Base-by-base conservation (phyloP, 2,329 filamentous ascomycete species). In the Alternaria hordeiaustralica region DNA sequence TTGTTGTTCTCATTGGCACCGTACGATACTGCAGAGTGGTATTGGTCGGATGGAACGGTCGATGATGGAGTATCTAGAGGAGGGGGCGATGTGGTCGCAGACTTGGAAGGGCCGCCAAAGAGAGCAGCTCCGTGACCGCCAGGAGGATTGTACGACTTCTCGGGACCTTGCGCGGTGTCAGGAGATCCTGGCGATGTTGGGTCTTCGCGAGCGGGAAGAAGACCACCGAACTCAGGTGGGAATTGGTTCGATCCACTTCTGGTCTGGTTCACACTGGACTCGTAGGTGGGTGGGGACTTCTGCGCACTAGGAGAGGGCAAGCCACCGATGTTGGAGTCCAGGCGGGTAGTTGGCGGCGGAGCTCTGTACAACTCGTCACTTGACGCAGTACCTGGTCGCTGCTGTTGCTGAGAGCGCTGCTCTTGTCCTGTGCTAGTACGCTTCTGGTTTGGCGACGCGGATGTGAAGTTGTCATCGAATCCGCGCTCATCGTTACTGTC, bases 391-490 rank as follows among this genome's bases (percentile, higher is more conserved):
- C 66, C 70, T 11, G 76, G 75, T 26, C 72, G 68, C 43, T 73
- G 69, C 53, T 75, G 67, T 53, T 73, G 73, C 53, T 70, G 66
- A 11, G 71, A 63, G 23, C 72, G 69, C 50, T 76, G 70, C 20
- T 69, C 69, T 46, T 77, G 70, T 15, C 71, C 69, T 41, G 61
- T 55, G 54, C 72, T 76, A 33, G 67, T 67, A 21, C 74, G 73
- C 56, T 78, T 75, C 49, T 79, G 78, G 36, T 79, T 75, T 43
- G 79, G 79, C 2, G 79, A 86, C 28, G 87, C 86, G 13, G 92
- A 89, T 0, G 92, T 90, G 77, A 98, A 98, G 79, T 97, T 91
- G 76, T 99, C 96, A 54, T 96, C 95, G 75, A 98, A 98, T 0
- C 94, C 93, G 71, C 82, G 83, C 45, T 92, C 93, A 53, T 88